Percentiles rank a stretch among this genome's conserved stretches.
Evolutionary conservation across 2,329 filamentous ascomycete genomes (phyloP).

Genomic region (Trichoderma citrinoviride): DNA sequence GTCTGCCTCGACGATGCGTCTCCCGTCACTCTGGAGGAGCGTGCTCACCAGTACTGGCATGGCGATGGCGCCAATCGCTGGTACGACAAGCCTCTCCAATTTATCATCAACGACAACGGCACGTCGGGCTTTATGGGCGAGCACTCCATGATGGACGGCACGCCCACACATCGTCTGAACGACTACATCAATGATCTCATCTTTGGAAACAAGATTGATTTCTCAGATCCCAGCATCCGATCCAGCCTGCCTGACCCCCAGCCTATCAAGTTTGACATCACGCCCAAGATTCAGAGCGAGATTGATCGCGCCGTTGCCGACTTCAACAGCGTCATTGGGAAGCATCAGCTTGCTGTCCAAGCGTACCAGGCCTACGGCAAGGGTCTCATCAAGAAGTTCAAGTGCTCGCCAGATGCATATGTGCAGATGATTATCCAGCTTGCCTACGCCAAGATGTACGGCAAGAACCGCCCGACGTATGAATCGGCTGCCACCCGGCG

Average conservation of each 20-base stretch:
- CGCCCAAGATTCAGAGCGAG: conserved; percentile 68
- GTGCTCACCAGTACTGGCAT: conserved; percentile 96
- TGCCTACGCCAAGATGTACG: conserved; percentile 98
- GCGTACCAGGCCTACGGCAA: conserved; percentile 98
- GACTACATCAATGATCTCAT: conserved; percentile 92
- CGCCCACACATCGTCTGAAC: conserved; percentile 93
- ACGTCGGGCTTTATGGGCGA: conserved; percentile 97
- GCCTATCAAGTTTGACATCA: conserved; percentile 74
- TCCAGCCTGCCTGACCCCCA: conserved; percentile 80
- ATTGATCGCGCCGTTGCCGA: conserved; percentile 75
- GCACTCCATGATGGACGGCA: conserved; percentile 99
- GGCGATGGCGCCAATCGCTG: conserved; percentile 93
- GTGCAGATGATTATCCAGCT: conserved; percentile 99
- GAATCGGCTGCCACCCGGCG: conserved; percentile 92
- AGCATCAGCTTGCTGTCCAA: conserved; percentile 90
- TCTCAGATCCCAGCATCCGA: conserved; percentile 73
- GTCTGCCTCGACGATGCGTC: conserved; percentile 90
- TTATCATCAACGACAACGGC: conserved; percentile 97
- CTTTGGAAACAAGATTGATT: conserved; percentile 91
- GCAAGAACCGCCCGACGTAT: conserved; percentile 95
- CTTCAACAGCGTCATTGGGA: conserved; percentile 76
- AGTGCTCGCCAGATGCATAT: conserved; percentile 94
- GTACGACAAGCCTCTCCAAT: conserved; percentile 98
- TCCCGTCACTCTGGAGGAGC: conserved; percentile 92
- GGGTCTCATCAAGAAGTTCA: conserved; percentile 98